Evolutionary conservation across 73 alveolate species (phyloP).

Genomic region (Effrenium voratum): DNA sequence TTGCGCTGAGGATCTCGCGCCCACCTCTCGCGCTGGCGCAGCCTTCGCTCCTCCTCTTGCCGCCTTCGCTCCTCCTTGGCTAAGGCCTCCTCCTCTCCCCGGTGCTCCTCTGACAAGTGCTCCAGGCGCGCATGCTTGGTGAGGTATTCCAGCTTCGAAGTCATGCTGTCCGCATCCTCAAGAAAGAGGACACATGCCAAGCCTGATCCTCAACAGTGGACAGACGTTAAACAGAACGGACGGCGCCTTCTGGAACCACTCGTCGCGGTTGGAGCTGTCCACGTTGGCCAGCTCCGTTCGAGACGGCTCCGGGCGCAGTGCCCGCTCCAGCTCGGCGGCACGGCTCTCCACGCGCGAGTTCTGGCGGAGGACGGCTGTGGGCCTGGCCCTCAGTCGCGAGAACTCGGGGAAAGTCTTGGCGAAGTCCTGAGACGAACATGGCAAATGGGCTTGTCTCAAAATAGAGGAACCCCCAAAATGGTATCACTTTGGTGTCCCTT

Average conservation of each 20-base stretch:
- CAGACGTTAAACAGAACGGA: not conserved
- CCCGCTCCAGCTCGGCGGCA: slow-evolving; percentile 88
- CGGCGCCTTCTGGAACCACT: slow-evolving; percentile 44
- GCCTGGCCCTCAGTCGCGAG: not conserved
- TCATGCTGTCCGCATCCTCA: slow-evolving; percentile 52
- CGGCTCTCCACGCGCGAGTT: slow-evolving; percentile 53
- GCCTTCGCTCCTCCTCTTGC: slow-evolving; percentile 22
- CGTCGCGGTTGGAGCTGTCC: slow-evolving; percentile 14
- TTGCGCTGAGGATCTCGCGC: slow-evolving; percentile 57
- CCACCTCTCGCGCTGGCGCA: slow-evolving; percentile 40
- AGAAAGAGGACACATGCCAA: not conserved
- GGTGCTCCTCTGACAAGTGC: slow-evolving; percentile 18
- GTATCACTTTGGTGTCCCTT: no score
- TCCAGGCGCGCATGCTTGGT: slow-evolving; percentile 76
- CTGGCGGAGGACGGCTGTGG: slow-evolving; percentile 58
- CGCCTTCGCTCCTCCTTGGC: slow-evolving; percentile 49
- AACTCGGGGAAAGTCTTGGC: slow-evolving; percentile 35
- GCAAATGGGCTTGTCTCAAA: no score
- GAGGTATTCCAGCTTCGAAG: slow-evolving; percentile 51
- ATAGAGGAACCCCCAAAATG: no score
- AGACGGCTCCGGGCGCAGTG: not conserved
- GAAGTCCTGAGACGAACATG: no score
- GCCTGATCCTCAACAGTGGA: not conserved
- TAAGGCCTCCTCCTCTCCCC: not conserved
- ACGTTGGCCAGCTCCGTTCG: not conserved